Evolutionary conservation across 352 stramenopile species (phyloP).

Genomic region (Lagenidium giganteum): DNA sequence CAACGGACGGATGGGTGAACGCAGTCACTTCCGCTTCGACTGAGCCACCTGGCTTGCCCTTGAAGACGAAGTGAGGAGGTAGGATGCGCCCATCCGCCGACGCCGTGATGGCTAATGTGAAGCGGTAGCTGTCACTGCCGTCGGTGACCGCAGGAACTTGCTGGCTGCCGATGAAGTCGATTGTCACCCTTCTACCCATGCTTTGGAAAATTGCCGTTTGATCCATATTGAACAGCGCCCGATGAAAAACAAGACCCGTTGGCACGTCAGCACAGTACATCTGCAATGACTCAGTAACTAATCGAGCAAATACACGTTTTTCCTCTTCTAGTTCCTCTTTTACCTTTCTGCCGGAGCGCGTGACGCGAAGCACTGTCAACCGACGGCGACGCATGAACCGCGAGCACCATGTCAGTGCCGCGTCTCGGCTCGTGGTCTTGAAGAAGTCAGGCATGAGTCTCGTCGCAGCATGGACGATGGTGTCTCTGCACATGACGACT

Average conservation of each 20-base stretch:
- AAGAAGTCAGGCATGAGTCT: not conserved
- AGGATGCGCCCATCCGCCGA: slow-evolving; percentile 3
- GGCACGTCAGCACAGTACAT: too few species aligned
- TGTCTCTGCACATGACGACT: not conserved
- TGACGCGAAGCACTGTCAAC: not conserved
- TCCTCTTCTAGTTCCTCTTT: too few species aligned
- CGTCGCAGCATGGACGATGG: not conserved
- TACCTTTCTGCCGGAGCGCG: not conserved
- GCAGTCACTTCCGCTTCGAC: slow-evolving; percentile 3
- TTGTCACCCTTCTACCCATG: not conserved
- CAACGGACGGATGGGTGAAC: not conserved
- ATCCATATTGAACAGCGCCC: slow-evolving; percentile 5
- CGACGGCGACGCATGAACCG: not conserved
- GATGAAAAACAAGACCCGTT: too few species aligned
- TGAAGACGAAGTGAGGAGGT: slow-evolving; percentile 13
- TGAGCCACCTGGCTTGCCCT: slow-evolving; percentile 2
- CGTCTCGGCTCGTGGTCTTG: not conserved
- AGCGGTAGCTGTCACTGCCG: slow-evolving; percentile 7
- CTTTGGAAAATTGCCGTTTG: slow-evolving; percentile 1
- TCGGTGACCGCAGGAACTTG: not conserved
- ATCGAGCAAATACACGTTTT: too few species aligned
- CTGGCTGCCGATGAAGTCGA: not conserved
- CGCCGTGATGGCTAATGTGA: slow-evolving; percentile 7
- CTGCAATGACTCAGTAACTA: too few species aligned
- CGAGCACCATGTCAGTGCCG: not conserved